Evolutionary conservation across 2,329 filamentous ascomycete genomes (phyloP).

Genomic region (Teratosphaeria pseudoeucalypti): DNA sequence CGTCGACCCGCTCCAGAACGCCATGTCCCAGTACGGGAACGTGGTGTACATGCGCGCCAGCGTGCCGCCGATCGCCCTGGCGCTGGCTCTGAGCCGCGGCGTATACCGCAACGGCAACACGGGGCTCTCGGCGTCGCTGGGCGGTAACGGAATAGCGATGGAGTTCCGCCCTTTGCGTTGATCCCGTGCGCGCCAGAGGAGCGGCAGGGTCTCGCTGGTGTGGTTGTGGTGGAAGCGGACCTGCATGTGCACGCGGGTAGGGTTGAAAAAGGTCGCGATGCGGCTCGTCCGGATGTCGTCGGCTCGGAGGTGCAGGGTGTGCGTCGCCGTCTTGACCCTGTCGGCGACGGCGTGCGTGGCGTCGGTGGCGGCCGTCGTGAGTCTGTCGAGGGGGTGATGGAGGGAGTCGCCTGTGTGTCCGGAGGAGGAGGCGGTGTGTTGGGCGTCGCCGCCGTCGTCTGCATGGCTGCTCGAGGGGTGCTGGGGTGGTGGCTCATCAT

Average conservation of each 20-base stretch:
- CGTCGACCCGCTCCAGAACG: conserved; percentile 18
- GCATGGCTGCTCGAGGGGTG: neutral
- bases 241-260: conserved; percentile 3
- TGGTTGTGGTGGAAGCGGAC: neutral
- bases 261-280: conserved; percentile 2
- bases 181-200: conserved; percentile 16
- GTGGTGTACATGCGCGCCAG: conserved; percentile 14
- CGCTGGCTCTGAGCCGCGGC: neutral
- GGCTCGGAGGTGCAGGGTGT: neutral
- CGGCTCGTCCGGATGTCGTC: neutral
- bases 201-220: neutral
- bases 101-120: neutral
- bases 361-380: neutral
- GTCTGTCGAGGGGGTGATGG: neutral
- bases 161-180: conserved; percentile 16
- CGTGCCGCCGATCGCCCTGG: conserved; percentile 2
- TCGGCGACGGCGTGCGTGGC: neutral
- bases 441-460: neutral
- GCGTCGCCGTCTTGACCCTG: conserved; percentile 2
- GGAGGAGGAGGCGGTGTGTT: neutral
- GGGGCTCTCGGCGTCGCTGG: neutral
- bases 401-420: too few species aligned
- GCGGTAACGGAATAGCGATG: conserved; percentile 11
- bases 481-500: neutral
- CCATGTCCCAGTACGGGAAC: conserved; percentile 24